phyloP scores from a whole-genome alignment of 768 basidiomycete species.

The Rhizopogon rudus region DNA sequence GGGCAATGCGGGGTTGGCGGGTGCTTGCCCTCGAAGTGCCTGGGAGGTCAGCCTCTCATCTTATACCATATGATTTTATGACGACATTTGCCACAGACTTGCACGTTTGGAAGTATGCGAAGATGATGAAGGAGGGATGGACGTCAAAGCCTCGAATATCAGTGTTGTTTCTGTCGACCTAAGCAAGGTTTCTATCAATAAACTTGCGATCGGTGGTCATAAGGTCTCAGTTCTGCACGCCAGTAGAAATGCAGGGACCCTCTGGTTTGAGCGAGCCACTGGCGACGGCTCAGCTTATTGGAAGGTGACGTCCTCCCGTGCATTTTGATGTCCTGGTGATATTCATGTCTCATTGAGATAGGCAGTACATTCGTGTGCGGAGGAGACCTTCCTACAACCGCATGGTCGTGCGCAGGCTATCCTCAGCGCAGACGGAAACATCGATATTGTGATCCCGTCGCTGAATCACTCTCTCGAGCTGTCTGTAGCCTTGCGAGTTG shows the following conservation, averaged over 20 bases:
- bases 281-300: background rate
- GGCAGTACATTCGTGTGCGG: background rate
- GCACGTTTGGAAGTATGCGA: conserved; percentile 2
- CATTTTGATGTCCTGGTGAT: background rate
- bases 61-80: background rate
- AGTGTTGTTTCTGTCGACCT: conserved; percentile 17
- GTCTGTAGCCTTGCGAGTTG: conserved; percentile 59
- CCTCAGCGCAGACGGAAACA: conserved; percentile 46
- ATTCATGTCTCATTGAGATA: background rate
- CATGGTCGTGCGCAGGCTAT: conserved; percentile 65
- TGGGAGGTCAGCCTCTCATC: conserved; percentile 49
- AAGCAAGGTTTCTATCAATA: background rate
- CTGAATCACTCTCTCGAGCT: conserved; percentile 28
- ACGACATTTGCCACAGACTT: background rate
- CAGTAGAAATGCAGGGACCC: background rate
- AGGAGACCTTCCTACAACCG: conserved; percentile 1
- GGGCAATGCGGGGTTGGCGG: conserved; percentile 65
- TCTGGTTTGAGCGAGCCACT: conserved; percentile 9
- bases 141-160: conserved; percentile 21
- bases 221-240: background rate
- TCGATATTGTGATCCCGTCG: conserved; percentile 54
- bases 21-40: conserved; percentile 56
- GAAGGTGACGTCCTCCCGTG: background rate
- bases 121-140: conserved; percentile 4
- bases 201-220: conserved; percentile 12